phyloP scores from a whole-genome alignment of 2,329 filamentous ascomycete species.

The Orbilia oligospora region DNA sequence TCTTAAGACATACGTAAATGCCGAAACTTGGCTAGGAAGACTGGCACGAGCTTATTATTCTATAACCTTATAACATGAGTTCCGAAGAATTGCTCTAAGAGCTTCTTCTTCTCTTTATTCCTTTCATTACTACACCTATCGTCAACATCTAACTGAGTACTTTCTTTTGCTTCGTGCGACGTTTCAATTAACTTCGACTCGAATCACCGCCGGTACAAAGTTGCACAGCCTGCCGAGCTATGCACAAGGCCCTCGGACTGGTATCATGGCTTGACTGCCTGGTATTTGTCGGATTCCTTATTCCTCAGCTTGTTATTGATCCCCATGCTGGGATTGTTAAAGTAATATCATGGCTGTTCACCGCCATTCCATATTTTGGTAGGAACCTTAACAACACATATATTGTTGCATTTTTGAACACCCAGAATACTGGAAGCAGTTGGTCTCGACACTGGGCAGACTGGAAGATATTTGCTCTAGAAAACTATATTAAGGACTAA shows the following conservation, averaged over 20 bases:
- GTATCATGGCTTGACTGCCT: slow-evolving; percentile 83
- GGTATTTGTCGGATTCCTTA: slow-evolving; percentile 79
- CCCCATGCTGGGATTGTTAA: slow-evolving; percentile 73
- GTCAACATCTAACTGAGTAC: neutral
- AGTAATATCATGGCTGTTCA: slow-evolving; percentile 73
- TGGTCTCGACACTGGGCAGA: no score
- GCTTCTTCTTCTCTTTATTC: neutral
- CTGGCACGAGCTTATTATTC: neutral
- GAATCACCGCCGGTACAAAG: slow-evolving; percentile 1
- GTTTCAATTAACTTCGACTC: slow-evolving; percentile 3
- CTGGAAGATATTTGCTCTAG: neutral
- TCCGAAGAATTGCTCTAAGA: slow-evolving; percentile 16
- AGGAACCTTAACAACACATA: slow-evolving; percentile 62
- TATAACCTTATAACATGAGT: neutral
- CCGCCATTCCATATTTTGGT: slow-evolving; percentile 80
- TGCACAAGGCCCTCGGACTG: slow-evolving; percentile 78
- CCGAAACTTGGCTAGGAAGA: slow-evolving; percentile 34
- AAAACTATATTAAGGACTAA: neutral
- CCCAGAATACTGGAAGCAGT: no score
- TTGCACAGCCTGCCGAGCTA: slow-evolving; percentile 14
- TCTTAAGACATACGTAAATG: slow-evolving; percentile 37
- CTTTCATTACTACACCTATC: neutral
- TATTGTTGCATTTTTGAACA: slow-evolving; percentile 40
- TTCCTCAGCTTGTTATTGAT: slow-evolving; percentile 79
- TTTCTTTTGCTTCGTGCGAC: neutral